Evolutionary conservation across 225 moss, liverwort and hornwort species (phyloP).

Genomic region (Asterella californica): DNA sequence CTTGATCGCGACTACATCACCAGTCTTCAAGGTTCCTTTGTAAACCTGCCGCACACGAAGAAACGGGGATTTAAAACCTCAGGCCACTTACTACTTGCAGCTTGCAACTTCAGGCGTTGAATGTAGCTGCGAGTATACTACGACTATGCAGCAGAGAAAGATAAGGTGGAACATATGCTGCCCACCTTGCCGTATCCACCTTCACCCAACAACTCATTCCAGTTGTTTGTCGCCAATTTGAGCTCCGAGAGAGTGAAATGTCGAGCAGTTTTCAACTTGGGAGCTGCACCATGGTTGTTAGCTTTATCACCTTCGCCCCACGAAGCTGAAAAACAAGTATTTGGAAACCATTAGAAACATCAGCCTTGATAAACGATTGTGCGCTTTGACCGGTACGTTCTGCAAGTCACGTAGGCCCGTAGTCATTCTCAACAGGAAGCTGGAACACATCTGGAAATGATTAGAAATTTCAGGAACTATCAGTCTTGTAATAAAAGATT

Average conservation of each 20-base stretch:
- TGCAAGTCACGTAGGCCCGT: too few species aligned
- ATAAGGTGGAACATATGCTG: neutral
- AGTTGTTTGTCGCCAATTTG: conserved; percentile 61
- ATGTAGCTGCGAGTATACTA: neutral
- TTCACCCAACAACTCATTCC: conserved; percentile 59
- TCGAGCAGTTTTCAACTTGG: conserved; percentile 58
- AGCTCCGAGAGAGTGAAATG: conserved; percentile 69
- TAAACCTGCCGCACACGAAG: conserved; percentile 47
- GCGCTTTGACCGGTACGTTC: too few species aligned
- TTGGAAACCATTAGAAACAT: neutral
- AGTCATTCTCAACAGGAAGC: neutral
- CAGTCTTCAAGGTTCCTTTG: conserved; percentile 44
- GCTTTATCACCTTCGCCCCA: conserved; percentile 49
- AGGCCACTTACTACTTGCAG: neutral
- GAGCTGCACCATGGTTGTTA: conserved; percentile 63
- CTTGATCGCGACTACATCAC: conserved; percentile 77
- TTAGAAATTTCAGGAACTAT: neutral
- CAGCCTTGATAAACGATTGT: too few species aligned
- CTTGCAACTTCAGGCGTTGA: neutral
- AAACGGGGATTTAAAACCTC: neutral
- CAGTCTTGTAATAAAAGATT: neutral
- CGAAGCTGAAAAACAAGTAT: conserved; percentile 34
- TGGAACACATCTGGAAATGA: neutral
- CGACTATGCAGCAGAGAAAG: neutral
- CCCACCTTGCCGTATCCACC: conserved; percentile 90